Evolutionary conservation across 169 alveolate species (phyloP), one percentile per base, ranked within the genome.

Genomic region (Eimeria acervulina): DNA sequence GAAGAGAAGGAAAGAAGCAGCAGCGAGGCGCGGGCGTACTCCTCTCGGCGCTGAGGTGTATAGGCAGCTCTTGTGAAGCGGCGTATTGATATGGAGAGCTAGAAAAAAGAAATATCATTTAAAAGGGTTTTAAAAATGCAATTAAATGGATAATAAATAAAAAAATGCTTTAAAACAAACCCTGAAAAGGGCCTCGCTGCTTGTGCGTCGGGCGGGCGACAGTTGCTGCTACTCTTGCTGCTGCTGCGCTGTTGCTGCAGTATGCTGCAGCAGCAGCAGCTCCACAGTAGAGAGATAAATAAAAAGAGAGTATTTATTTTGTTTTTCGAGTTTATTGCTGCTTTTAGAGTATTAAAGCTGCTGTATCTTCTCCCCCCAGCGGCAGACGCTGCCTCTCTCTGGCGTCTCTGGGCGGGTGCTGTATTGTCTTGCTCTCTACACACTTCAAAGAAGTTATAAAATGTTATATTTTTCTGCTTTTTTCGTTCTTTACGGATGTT

Each of bases 11-110:
- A 12, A 17, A 12, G 6, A 17, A 12, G 15, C 66, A 55, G 66
- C 6, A 55, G 66, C 66, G n/a, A 55, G 66, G 66, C 66, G 66
- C 66, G 26, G 66, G 66, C 26, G 66, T 17, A 4, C 80, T 28
- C 80, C 26, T n/a, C 80, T n/a, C 80, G 42, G 80, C 26, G 38
- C 42, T 68, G 80, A 19, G 80, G 80, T 68, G 80, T 68, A 68
- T 23, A 68, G 36, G 21, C 80, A 68, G n/a, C 42, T n/a, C 74
- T 19, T 21, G 55, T 12, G 55, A 47, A 7, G 55, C 55, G 5
- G 55, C 55, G 12, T 47, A 47, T 47, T 47, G 55, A 47, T 47
- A 47, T 47, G 12, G 12, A 7, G 5, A 7, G 55, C 12, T 55
- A 12, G 2, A 10, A 55, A 12, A 55, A 10, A 26, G 26, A 55